Conservation (phyloP, 1,284 basidiomycete species). For the Apiotrichum domesticum region DNA sequence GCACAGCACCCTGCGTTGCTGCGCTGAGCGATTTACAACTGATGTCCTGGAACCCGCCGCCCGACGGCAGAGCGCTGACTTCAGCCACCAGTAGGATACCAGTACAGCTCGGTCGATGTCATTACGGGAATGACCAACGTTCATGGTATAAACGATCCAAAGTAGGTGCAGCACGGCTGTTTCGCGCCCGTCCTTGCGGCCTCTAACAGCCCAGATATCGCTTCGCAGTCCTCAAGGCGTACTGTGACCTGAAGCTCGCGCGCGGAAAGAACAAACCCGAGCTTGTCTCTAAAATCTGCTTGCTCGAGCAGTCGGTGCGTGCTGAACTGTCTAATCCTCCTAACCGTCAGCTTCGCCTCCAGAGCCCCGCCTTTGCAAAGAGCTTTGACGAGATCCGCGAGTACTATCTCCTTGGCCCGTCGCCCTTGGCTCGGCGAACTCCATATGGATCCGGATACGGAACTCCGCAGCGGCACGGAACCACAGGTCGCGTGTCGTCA, state of each 20-base stretch:
- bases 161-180: too few relatives aligned
- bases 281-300: constrained; percentile 25
- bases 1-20: too few relatives aligned
- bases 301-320: constrained; percentile 31
- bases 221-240: constrained; percentile 31
- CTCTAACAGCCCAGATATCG: constrained; percentile 1
- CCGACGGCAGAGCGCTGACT: too few relatives aligned
- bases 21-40: too few relatives aligned
- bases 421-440: not conserved
- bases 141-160: constrained; percentile 8
- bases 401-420: constrained; percentile 1
- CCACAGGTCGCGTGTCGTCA: not conserved
- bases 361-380: not conserved
- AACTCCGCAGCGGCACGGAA: too few relatives aligned
- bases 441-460: not conserved
- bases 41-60: too few relatives aligned
- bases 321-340: not conserved
- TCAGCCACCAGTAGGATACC: too few relatives aligned
- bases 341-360: constrained; percentile 3
- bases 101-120: too few relatives aligned
- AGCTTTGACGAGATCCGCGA: constrained; percentile 8
- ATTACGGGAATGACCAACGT: constrained; percentile 14
- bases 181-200: too few relatives aligned
- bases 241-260: constrained; percentile 28
- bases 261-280: constrained; percentile 24